phyloP scores from a whole-genome alignment of 2,329 filamentous ascomycete species.

The Talaromyces sp. region DNA sequence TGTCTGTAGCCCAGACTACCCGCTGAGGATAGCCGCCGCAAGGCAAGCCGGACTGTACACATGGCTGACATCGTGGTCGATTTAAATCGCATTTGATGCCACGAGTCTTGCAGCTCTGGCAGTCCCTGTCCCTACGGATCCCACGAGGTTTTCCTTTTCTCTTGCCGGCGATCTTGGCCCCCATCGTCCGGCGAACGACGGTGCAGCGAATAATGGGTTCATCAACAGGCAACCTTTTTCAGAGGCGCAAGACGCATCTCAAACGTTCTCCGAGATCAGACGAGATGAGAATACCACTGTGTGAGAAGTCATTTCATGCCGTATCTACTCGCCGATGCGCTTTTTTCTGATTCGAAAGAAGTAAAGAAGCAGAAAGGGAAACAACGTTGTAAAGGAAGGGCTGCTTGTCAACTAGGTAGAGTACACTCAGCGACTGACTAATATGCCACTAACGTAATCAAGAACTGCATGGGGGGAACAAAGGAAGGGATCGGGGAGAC shows the following conservation, averaged over 20 bases:
- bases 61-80: conserved; percentile 27
- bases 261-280: not conserved
- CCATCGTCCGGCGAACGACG: conserved; percentile 18
- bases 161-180: conserved; percentile 11
- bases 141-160: conserved; percentile 27
- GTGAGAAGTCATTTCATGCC: conserved; percentile 3
- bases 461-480: not conserved
- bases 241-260: not conserved
- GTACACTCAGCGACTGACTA: not conserved
- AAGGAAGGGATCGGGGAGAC: conserved; percentile 1
- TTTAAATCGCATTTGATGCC: conserved; percentile 32
- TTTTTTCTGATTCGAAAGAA: not conserved
- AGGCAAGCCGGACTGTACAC: conserved; percentile 22
- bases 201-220: conserved; percentile 2
- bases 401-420: not conserved
- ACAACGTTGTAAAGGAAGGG: not conserved
- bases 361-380: not conserved
- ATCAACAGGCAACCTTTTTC: conserved; percentile 4
- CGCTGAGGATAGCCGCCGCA: conserved; percentile 28
- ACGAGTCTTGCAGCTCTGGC: conserved; percentile 25
- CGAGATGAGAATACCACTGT: not conserved
- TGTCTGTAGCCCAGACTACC: conserved; percentile 26
- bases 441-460: not conserved
- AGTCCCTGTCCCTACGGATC: conserved; percentile 31
- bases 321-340: not conserved